These are phyloP conservation scores for Leccinum subtestaceum DNA, from an alignment of 768 basidiomycete species.

Conservation along the genomic window DNA sequence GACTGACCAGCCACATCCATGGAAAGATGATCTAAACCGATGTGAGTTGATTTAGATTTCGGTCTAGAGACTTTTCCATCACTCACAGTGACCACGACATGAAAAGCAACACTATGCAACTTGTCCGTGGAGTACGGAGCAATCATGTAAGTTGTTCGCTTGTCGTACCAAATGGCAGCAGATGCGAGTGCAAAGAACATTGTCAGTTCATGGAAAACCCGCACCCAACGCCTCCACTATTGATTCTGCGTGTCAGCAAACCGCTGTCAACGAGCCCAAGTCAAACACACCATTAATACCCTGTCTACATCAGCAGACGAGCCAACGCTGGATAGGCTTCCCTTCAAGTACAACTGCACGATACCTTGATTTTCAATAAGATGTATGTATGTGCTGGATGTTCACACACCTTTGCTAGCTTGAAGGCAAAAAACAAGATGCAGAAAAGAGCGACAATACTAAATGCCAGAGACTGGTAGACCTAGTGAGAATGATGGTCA, in stretches of 20 bases:
- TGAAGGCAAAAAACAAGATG: constrained; percentile 39
- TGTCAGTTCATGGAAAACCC: constrained; percentile 46
- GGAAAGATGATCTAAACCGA: constrained; percentile 39
- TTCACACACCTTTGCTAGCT: constrained; percentile 40
- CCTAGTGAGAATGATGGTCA: constrained; percentile 1
- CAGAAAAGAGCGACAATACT: constrained; percentile 37
- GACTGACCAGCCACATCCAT: constrained; percentile 45
- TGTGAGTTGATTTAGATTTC: background rate
- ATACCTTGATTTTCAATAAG: background rate
- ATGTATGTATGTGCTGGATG: background rate
- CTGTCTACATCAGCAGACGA: constrained; percentile 42
- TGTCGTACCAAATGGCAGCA: constrained; percentile 48
- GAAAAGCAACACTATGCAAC: constrained; percentile 43
- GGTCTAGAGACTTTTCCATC: background rate
- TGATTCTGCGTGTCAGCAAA: background rate
- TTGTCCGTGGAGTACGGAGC: constrained; percentile 32
- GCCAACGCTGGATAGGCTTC: constrained; percentile 50
- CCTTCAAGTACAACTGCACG: constrained; percentile 41
- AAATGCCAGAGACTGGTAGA: constrained; percentile 36
- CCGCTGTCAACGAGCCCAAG: background rate
- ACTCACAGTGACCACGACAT: constrained; percentile 41
- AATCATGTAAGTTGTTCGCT: constrained; percentile 39
- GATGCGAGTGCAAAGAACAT: constrained; percentile 49
- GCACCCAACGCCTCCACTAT: constrained; percentile 49
- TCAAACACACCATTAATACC: constrained; percentile 43